Percentiles rank a stretch among this genome's conserved stretches.
phyloP scores from a whole-genome alignment of 1,284 basidiomycete genomes.

The Termitomyces sp. region DNA sequence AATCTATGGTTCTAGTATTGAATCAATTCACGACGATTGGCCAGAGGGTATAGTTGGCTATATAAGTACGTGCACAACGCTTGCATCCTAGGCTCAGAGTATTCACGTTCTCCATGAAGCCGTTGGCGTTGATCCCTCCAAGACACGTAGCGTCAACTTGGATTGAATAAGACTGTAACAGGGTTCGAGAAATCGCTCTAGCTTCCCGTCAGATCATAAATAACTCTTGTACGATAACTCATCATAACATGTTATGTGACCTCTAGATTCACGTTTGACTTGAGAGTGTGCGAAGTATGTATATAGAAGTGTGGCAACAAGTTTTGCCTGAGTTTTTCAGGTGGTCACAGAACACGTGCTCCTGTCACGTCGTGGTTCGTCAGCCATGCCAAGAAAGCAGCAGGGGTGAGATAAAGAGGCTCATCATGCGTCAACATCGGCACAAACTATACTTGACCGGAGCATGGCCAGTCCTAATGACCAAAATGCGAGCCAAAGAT shows the following conservation, averaged over 20 bases:
- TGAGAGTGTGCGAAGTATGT: no score
- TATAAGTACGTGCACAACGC: conserved; percentile 2
- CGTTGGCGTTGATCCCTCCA: conserved; percentile 6
- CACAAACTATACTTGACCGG: no score
- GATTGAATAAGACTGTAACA: background rate
- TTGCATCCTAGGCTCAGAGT: background rate
- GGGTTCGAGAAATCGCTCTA: background rate
- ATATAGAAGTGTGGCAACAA: no score
- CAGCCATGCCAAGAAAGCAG: no score
- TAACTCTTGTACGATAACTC: background rate
- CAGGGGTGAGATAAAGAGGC: no score
- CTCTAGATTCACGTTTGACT: background rate
- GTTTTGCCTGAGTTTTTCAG: no score
- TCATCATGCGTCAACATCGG: no score
- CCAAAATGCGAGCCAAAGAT: no score
- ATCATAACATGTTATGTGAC: background rate
- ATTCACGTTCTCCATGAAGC: background rate
- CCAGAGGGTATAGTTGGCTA: conserved; percentile 16
- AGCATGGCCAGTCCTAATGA: no score
- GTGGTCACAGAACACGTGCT: no score
- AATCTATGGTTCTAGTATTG: background rate
- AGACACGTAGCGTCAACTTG: background rate
- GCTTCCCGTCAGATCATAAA: background rate
- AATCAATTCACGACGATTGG: conserved; percentile 18
- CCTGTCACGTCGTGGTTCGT: no score